Base-by-base conservation (phyloP, 129 eudicot genomes). In the Centaurea solstitialis region DNA sequence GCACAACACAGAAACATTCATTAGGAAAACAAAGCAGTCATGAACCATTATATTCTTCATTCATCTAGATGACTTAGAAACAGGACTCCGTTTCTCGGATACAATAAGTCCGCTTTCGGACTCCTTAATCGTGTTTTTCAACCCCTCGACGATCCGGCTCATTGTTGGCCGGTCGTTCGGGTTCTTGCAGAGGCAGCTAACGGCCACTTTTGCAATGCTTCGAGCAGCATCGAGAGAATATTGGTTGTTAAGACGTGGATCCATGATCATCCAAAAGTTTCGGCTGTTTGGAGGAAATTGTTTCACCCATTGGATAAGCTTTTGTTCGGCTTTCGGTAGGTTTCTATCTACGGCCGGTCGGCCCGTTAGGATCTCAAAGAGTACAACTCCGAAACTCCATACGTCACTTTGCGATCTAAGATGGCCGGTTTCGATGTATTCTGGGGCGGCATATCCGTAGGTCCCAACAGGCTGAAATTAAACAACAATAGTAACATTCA, bases 401-500 rank as follows among this genome's bases (percentile, higher is more conserved):
- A 93, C 81, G 7, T 93, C 98, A 68, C 98, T 91, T 88, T 89
- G 89, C n/a, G 81, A 61, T 73, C 81, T 82, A 38, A 93, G 87
- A 78, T 79, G 96, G 15, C 98, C 98, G 5, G 87, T 86, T 84
- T 86, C 85, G 0, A 92, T 84, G 68, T 93, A 93, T 83, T 93
- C 98, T 6, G 98, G 98, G 20, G 98, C 98, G 20, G 93, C 91
- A 76, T 93, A 93, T 35, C 98, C 98, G 7, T 85, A 88, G 18
- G 98, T 93, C 38, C 98, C 96, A 33, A 93, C 87, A 45, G 93
- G 93, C 98, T 93, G 87, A 83, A 12, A 33, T 33, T 33, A 33
- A 75, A 45, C 10, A 18, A 18, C 45, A 75, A n/a, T 39, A 68
- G 22, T 62, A 9, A 53, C 47, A 37, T 33, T 33, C 37, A 33